Base-by-base conservation (phyloP, 345 rosid species). In the Kandelia obovata region DNA sequence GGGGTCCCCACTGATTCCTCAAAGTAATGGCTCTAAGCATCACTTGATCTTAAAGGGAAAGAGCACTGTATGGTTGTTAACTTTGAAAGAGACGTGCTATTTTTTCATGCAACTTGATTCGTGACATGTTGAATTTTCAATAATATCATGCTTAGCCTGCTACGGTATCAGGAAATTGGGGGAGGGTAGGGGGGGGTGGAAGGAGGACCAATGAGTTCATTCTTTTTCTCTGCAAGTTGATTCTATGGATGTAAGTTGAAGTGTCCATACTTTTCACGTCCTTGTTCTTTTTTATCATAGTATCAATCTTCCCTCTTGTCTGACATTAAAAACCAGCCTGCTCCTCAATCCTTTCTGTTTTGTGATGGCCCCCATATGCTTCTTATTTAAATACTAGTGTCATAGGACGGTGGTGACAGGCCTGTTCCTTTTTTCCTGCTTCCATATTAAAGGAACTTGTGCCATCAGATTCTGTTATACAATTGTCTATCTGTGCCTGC, bases 151-250 rank as follows among this genome's bases (percentile, higher is more conserved):
- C 65, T 73, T 34, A 43, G 53, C 58, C 58, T 59, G 77, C 70
- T 62, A 31, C 58, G 10, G 31, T 28, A 31, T 67, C 16, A 72
- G 73, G 65, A 75, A 58, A 56, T 71, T 16, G 17, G 15, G 15
- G 39, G 2, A 1, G 43, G 43, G 5, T 5, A 6, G 37, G 10
- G 37, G 35, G 9, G 47, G 66, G 79, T 26, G 25, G 53, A 69
- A 32, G 31, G 34, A 69, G 76, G 79, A 68, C 75, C 83, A 77
- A 70, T 81, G 39, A 27, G 55, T 62, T 71, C 35, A 47, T 74
- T 62, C 39, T 62, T 71, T 71, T 59, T 20, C 15, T 51, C 55
- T 53, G 88, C 96, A 84, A 89, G 87, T 86, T 86, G 93, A 53
- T 66, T 80, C 78, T 80, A 81, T 87, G 87, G 83, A 71, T 70